Conservation (phyloP, 352 stramenopile genomes). For the Phytophthora multivora region DNA sequence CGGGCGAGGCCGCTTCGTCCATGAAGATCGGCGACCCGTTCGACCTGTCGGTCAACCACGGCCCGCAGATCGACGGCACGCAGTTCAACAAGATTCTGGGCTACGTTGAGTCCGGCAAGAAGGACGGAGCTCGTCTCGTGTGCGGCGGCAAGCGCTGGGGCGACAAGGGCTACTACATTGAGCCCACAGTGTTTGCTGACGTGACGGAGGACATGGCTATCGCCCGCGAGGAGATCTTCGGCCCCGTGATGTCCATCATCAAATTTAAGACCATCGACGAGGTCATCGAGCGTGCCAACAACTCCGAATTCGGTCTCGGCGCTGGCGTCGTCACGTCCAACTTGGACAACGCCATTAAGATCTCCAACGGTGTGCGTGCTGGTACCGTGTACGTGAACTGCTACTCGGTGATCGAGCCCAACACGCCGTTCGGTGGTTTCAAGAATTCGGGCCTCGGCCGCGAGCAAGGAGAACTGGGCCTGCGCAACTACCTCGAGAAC, state of each 20-base stretch:
- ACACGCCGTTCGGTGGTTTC: conserved; percentile 86
- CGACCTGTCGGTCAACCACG: conserved; percentile 36
- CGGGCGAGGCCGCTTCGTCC: conserved; percentile 52
- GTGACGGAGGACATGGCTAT: conserved; percentile 85
- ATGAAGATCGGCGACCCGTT: conserved; percentile 62
- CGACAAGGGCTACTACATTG: conserved; percentile 87
- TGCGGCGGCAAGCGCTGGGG: conserved; percentile 76
- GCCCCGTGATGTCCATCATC: conserved; percentile 87
- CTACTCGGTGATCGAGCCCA: conserved; percentile 88
- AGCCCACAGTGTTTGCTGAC: conserved; percentile 91
- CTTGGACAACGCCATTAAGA: conserved; percentile 79
- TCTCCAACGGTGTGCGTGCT: conserved; percentile 85
- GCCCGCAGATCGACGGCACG: conserved; percentile 60
- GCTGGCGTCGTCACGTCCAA: conserved; percentile 90
- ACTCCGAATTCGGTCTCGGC: conserved; percentile 86
- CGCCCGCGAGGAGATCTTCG: conserved; percentile 92
- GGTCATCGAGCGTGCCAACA: conserved; percentile 87
- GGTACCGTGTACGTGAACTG: conserved; percentile 96
- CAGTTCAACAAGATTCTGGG: conserved; percentile 84
- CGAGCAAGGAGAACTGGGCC: conserved; percentile 70
- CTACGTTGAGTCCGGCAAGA: conserved; percentile 73
- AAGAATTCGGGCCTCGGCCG: conserved; percentile 85
- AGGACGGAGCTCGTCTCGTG: conserved; percentile 81
- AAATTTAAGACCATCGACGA: conserved; percentile 91
- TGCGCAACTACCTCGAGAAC: conserved; percentile 80